Percentiles rank a stretch among this genome's conserved stretches.
Evolutionary conservation across 176 grass and related monocot genomes (phyloP).

Genomic region (Echinochloa phyllopogon): DNA sequence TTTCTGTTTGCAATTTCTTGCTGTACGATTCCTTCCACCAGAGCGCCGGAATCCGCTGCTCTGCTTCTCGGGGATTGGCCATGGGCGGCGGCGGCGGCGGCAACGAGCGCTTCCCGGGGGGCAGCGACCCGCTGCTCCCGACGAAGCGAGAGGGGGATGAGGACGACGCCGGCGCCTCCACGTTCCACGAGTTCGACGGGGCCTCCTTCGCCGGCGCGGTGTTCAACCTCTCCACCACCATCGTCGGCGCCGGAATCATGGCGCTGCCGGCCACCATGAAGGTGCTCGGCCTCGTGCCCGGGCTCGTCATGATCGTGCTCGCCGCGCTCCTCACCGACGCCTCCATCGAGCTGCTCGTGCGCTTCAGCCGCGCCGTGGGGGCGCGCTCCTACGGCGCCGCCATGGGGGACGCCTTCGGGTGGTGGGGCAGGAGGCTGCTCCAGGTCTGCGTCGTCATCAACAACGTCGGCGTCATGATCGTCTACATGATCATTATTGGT

Average conservation of each 20-base stretch:
- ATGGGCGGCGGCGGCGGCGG: conserved; percentile 38
- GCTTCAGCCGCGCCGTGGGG: conserved; percentile 70
- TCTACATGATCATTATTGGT: conserved; percentile 99
- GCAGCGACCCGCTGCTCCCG: conserved; percentile 72
- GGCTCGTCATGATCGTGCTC: conserved; percentile 78
- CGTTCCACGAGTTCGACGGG: conserved; percentile 75
- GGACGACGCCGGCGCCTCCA: conserved; percentile 26
- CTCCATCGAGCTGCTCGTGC: conserved; percentile 85
- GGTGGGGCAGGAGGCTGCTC: conserved; percentile 61
- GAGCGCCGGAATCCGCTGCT: background rate
- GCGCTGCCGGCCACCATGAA: conserved; percentile 95
- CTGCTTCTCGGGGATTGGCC: conserved; percentile 37
- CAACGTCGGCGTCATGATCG: conserved; percentile 88
- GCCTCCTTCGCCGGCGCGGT: conserved; percentile 86
- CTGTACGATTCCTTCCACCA: background rate
- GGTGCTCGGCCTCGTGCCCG: conserved; percentile 83
- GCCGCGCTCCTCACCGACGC: conserved; percentile 84
- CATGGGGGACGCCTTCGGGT: conserved; percentile 85
- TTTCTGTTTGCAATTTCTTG: background rate
- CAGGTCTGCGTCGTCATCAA: conserved; percentile 90
- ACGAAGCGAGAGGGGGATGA: conserved; percentile 40
- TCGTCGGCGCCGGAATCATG: conserved; percentile 99
- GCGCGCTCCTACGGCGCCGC: conserved; percentile 69
- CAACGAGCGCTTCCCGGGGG: conserved; percentile 54
- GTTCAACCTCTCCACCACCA: conserved; percentile 96